Evolutionary conservation across 306 rosid species (phyloP).

Genomic region (Begonia masoniana): DNA sequence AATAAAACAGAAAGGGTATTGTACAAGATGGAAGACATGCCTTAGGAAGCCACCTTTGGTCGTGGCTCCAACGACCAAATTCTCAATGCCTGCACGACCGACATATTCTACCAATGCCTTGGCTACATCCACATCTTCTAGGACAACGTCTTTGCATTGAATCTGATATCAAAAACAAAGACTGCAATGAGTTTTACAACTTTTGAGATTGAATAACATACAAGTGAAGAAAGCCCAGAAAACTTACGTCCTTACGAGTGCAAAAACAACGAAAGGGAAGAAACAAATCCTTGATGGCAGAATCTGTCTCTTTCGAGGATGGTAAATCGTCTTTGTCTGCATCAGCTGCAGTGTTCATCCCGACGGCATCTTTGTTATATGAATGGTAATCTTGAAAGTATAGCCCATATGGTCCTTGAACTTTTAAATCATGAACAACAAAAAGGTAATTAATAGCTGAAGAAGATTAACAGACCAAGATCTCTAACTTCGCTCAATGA

Average conservation of each 20-base stretch:
- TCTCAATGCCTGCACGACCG: constrained; percentile 48
- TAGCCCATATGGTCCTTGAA: too few relatives aligned
- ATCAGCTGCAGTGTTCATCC: constrained; percentile 5
- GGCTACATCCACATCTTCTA: constrained; percentile 63
- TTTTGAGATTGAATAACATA: constrained; percentile 12
- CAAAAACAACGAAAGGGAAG: constrained; percentile 85
- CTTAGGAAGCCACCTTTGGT: constrained; percentile 55
- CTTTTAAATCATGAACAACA: constrained; percentile 5
- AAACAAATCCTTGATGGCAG: constrained; percentile 44
- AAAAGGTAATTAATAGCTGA: neutral
- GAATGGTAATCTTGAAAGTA: too few relatives aligned
- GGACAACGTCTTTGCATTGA: constrained; percentile 45
- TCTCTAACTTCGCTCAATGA: neutral
- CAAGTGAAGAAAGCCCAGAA: neutral
- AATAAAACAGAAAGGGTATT: too few relatives aligned
- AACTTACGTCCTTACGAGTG: constrained; percentile 74
- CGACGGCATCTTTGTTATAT: neutral
- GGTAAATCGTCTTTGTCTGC: neutral
- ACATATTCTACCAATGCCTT: constrained; percentile 58
- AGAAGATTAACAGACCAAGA: neutral
- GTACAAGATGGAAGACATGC: constrained; percentile 14
- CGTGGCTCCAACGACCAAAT: constrained; percentile 66
- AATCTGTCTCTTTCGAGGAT: constrained; percentile 33
- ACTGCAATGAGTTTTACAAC: neutral
- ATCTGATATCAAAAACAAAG: constrained; percentile 27